Evolutionary conservation across 176 grass and related monocot genomes (phyloP).

Genomic region (Pharus latifolius): DNA sequence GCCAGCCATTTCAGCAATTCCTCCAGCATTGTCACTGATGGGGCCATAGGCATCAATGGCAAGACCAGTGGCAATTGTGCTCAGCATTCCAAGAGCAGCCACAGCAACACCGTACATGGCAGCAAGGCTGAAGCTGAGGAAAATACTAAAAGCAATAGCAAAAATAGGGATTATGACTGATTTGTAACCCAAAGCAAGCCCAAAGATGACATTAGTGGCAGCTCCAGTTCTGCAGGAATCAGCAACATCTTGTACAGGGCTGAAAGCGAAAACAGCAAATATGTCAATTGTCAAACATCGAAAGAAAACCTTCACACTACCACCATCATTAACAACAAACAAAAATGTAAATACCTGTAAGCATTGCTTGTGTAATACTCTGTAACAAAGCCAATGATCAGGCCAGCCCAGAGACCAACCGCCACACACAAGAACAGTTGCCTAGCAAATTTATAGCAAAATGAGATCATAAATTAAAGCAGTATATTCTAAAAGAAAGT

Average conservation of each 20-base stretch:
- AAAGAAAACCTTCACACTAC: neutral
- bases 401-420: conserved; percentile 51
- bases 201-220: conserved; percentile 59
- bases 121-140: conserved; percentile 54
- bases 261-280: conserved; percentile 17
- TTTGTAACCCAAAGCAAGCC: conserved; percentile 59
- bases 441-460: conserved; percentile 21
- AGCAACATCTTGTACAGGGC: conserved; percentile 52
- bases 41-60: conserved; percentile 58
- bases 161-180: conserved; percentile 60
- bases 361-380: conserved; percentile 63
- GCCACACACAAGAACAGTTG: conserved; percentile 53
- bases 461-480: neutral
- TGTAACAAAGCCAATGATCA: conserved; percentile 48
- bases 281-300: neutral
- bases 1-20: conserved; percentile 60
- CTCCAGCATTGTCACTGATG: conserved; percentile 60
- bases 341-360: conserved; percentile 23
- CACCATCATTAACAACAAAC: neutral
- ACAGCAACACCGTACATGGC: conserved; percentile 69
- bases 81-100: conserved; percentile 64
- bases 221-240: conserved; percentile 61
- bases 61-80: conserved; percentile 54
- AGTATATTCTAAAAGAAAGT: neutral
- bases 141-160: conserved; percentile 45